These are phyloP conservation scores for Conringia planisiliqua DNA, from an alignment of 345 rosid species.

Conservation along the genomic window DNA sequence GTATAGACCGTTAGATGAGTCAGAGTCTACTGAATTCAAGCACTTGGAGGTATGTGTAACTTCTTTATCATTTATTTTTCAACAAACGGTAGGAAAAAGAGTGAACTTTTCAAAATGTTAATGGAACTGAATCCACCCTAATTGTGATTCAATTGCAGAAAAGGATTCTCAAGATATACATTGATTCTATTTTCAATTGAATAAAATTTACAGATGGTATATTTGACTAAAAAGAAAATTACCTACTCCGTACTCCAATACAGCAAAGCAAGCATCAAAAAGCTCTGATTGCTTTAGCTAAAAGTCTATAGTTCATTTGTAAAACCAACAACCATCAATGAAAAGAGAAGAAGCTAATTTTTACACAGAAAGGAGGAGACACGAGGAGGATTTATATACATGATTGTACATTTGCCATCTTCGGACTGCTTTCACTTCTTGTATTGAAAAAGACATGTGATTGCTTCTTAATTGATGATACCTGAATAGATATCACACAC, in stretches of 20 bases:
- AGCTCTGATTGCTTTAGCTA: neutral
- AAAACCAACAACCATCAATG: neutral
- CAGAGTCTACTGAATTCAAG: neutral
- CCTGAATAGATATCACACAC: slow-evolving; percentile 10
- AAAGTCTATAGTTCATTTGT: neutral
- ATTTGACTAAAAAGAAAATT: no score
- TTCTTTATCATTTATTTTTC: no score
- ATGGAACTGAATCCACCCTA: slow-evolving; percentile 3
- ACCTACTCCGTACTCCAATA: neutral
- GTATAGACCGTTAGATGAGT: neutral
- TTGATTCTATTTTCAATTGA: neutral
- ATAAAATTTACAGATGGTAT: neutral
- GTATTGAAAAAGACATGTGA: neutral
- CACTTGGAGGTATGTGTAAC: neutral
- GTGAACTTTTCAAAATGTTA: neutral
- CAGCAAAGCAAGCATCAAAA: neutral
- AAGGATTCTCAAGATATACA: neutral
- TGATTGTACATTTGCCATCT: neutral
- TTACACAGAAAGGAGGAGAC: neutral
- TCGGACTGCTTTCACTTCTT: slow-evolving; percentile 2
- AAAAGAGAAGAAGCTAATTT: neutral
- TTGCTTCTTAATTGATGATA: neutral
- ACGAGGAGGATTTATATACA: neutral
- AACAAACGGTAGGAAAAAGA: no score
- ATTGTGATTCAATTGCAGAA: neutral